Evolutionary conservation across 73 alveolate genomes (phyloP).

Genomic region (Tetrahymena elliotti): DNA sequence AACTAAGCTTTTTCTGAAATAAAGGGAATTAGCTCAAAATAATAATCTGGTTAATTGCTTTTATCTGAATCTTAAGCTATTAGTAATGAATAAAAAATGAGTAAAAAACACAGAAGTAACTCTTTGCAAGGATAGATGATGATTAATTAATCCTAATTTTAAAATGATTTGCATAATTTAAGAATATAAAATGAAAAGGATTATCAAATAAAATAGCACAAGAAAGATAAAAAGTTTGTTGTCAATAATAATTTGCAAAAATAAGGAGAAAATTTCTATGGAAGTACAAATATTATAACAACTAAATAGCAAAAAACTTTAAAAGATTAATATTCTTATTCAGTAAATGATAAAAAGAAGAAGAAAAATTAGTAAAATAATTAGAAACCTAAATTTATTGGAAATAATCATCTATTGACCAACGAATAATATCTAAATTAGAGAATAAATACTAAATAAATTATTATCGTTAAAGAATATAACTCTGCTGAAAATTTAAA

Average conservation of each 20-base stretch:
- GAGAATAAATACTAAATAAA: not conserved
- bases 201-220: not conserved
- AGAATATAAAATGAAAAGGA: not conserved
- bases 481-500: not conserved
- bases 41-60: not conserved
- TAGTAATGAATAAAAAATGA: not conserved
- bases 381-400: not conserved
- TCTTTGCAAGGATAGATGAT: not conserved
- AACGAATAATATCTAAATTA: not conserved
- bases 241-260: not conserved
- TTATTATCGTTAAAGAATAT: not conserved
- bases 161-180: not conserved
- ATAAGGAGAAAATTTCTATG: not conserved
- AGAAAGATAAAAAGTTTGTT: not conserved
- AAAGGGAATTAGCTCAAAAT: not conserved
- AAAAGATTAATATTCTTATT: not conserved
- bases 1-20: not conserved
- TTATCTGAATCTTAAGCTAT: not conserved
- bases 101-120: not conserved
- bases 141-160: not conserved
- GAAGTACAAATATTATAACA: not conserved
- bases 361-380: not conserved
- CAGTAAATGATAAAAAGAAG: not conserved
- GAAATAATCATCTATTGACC: not conserved
- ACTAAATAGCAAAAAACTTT: not conserved